These are phyloP conservation scores for Eucalyptus curtisii DNA, from an alignment of 345 rosid species.

Conservation along the genomic window DNA sequence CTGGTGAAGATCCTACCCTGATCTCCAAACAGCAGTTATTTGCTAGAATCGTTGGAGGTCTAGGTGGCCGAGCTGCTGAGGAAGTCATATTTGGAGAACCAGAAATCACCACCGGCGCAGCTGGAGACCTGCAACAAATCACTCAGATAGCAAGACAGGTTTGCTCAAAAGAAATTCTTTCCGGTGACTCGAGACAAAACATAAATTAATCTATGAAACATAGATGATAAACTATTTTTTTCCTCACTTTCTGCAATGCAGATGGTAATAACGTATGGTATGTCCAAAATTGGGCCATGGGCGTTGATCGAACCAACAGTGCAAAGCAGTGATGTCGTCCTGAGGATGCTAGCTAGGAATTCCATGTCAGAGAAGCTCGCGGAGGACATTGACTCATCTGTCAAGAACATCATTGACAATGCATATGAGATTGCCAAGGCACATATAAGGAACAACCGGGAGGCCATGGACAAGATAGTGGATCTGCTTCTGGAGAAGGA, in stretches of 20 bases:
- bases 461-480: constrained; percentile 62
- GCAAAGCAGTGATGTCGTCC: constrained; percentile 39
- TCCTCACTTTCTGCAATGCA: background rate
- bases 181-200: background rate
- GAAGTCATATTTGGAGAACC: constrained; percentile 67
- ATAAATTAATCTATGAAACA: background rate
- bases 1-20: constrained; percentile 46
- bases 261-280: constrained; percentile 78
- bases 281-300: constrained; percentile 81
- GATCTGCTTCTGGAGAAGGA: constrained; percentile 67
- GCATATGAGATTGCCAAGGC: constrained; percentile 53
- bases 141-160: constrained; percentile 70
- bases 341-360: constrained; percentile 59
- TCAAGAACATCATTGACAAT: constrained; percentile 20
- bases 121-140: constrained; percentile 55
- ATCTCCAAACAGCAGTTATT: constrained; percentile 51
- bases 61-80: constrained; percentile 70
- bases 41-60: constrained; percentile 64
- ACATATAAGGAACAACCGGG: constrained; percentile 43
- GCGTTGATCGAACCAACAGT: constrained; percentile 36
- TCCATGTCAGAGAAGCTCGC: constrained; percentile 63
- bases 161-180: background rate
- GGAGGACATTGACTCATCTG: constrained; percentile 43
- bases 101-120: constrained; percentile 61
- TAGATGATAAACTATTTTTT: background rate